Conservation (phyloP, 2,329 filamentous ascomycete genomes). For the Zelopaecilomyces penicillatus region DNA sequence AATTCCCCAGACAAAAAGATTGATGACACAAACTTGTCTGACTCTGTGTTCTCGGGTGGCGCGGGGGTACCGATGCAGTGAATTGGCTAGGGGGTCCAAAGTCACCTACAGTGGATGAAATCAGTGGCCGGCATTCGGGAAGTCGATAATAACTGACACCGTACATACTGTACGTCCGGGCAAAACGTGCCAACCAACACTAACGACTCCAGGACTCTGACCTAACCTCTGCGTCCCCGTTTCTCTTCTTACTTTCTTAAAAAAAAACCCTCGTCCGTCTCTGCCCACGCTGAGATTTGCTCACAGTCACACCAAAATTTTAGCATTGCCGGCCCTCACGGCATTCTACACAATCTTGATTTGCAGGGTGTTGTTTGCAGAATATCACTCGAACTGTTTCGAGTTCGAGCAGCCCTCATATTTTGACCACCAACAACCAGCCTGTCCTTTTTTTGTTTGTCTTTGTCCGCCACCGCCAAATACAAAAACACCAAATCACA, state of each 20-base stretch:
- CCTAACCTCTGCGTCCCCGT: not conserved
- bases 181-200: too few species aligned
- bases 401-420: too few species aligned
- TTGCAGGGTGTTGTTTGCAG: too few species aligned
- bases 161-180: not conserved
- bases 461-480: not conserved
- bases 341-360: too few species aligned
- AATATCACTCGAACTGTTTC: too few species aligned
- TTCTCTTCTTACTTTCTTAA: not conserved
- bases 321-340: too few species aligned
- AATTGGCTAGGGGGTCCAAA: too few species aligned
- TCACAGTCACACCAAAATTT: not conserved
- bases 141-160: not conserved
- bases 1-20: conserved; percentile 8
- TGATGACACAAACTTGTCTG: not conserved
- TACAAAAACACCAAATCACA: too few species aligned
- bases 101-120: too few species aligned
- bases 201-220: too few species aligned
- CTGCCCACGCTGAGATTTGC: not conserved
- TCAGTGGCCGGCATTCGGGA: conserved; percentile 5
- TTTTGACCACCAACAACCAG: too few species aligned
- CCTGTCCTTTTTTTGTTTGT: conserved; percentile 1
- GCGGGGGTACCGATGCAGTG: not conserved
- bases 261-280: not conserved
- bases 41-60: too few species aligned